phyloP scores from a whole-genome alignment of 768 basidiomycete genomes.

The Pluteus cervinus region DNA sequence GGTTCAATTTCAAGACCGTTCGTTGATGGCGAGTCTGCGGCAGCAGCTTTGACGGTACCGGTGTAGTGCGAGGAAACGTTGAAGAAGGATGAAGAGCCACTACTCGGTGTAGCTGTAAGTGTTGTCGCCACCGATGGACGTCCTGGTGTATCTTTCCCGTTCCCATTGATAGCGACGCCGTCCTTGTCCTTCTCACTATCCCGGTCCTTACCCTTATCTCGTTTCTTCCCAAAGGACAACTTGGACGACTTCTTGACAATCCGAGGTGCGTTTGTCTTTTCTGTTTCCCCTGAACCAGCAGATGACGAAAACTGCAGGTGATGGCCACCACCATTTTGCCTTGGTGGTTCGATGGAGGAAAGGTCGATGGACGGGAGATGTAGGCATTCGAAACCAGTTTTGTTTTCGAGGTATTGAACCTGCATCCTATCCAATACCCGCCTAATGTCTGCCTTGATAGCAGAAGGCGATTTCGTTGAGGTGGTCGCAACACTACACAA shows the following conservation, averaged over 20 bases:
- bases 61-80: slow-evolving; percentile 61
- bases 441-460: slow-evolving; percentile 80
- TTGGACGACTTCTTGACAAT: slow-evolving; percentile 74
- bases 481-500: slow-evolving; percentile 82
- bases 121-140: slow-evolving; percentile 41
- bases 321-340: slow-evolving; percentile 20
- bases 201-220: slow-evolving; percentile 47
- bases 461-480: slow-evolving; percentile 76
- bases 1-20: slow-evolving; percentile 25
- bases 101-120: slow-evolving; percentile 62
- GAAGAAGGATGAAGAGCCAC: slow-evolving; percentile 82
- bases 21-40: slow-evolving; percentile 13
- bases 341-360: slow-evolving; percentile 51
- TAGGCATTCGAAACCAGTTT: slow-evolving; percentile 92
- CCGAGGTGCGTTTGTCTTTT: slow-evolving; percentile 33
- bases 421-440: slow-evolving; percentile 91
- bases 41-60: slow-evolving; percentile 16
- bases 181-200: slow-evolving; percentile 39
- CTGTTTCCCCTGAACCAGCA: slow-evolving; percentile 45
- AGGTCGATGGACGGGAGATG: slow-evolving; percentile 93
- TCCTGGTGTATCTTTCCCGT: slow-evolving; percentile 22
- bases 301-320: slow-evolving; percentile 35
- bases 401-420: slow-evolving; percentile 88
- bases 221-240: slow-evolving; percentile 64
- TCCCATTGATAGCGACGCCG: slow-evolving; percentile 30